These are phyloP conservation scores for Botrytis squamosa DNA, from an alignment of 2,329 filamentous ascomycete genomes.

Conservation along the genomic window DNA sequence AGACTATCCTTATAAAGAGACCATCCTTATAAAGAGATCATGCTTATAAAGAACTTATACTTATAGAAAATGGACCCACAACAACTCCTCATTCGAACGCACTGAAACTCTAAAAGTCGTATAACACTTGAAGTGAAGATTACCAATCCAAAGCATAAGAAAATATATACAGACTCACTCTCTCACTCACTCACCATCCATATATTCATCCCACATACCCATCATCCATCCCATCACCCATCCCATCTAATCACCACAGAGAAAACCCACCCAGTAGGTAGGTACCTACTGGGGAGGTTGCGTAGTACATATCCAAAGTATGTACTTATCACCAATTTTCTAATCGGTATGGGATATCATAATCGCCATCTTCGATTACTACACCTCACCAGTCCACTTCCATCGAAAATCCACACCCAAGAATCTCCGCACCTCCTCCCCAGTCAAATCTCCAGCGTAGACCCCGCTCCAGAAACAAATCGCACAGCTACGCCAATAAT, in stretches of 20 bases:
- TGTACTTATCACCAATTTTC: no score
- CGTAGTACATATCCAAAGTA: no score
- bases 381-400: no score
- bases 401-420: no score
- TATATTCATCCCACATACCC: background rate
- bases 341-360: no score
- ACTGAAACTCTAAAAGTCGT: background rate
- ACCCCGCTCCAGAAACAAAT: constrained; percentile 45
- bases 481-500: background rate
- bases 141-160: background rate
- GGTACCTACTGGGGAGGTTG: no score
- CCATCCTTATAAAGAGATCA: no score
- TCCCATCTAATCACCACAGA: background rate
- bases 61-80: background rate
- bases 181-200: background rate
- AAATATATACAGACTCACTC: background rate
- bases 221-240: background rate
- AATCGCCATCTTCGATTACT: no score
- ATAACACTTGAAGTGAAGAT: background rate
- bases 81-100: background rate
- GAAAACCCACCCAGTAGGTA: background rate
- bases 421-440: no score
- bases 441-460: constrained; percentile 41
- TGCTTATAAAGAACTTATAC: no score
- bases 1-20: no score